phyloP scores from a whole-genome alignment of 495 filamentous ascomycete species.

The Talaromyces adpressus region DNA sequence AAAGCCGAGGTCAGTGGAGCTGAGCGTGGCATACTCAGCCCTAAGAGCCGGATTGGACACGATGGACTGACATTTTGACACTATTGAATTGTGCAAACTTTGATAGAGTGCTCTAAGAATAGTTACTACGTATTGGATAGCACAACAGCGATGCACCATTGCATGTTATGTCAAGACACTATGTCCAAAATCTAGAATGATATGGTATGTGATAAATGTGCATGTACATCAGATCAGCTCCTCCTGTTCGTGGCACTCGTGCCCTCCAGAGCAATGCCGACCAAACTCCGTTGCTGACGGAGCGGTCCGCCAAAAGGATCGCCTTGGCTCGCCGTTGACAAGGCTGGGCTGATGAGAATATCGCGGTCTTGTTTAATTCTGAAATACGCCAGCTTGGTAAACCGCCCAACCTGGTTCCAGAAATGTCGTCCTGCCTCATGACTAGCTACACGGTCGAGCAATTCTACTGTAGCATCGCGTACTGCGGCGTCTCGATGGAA shows the following conservation, averaged over 20 bases:
- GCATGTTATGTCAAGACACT: neutral
- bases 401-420: conserved; percentile 80
- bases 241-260: neutral
- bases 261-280: conserved; percentile 11
- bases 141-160: too few species aligned
- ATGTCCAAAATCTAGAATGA: neutral
- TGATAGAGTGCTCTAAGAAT: neutral
- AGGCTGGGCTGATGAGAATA: conserved; percentile 25
- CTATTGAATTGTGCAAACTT: neutral
- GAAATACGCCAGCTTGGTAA: conserved; percentile 74
- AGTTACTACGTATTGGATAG: neutral
- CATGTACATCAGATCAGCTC: neutral
- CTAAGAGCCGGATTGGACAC: neutral
- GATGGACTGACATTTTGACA: neutral
- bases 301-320: conserved; percentile 7
- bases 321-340: conserved; percentile 3
- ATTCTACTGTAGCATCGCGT: conserved; percentile 65
- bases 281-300: conserved; percentile 10
- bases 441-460: conserved; percentile 73
- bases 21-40: neutral
- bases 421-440: conserved; percentile 92
- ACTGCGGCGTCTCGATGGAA: conserved; percentile 84
- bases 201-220: neutral
- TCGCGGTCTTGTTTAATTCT: conserved; percentile 61
- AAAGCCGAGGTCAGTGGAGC: neutral